Conservation (phyloP, 345 rosid species). For the Isatis tinctoria region DNA sequence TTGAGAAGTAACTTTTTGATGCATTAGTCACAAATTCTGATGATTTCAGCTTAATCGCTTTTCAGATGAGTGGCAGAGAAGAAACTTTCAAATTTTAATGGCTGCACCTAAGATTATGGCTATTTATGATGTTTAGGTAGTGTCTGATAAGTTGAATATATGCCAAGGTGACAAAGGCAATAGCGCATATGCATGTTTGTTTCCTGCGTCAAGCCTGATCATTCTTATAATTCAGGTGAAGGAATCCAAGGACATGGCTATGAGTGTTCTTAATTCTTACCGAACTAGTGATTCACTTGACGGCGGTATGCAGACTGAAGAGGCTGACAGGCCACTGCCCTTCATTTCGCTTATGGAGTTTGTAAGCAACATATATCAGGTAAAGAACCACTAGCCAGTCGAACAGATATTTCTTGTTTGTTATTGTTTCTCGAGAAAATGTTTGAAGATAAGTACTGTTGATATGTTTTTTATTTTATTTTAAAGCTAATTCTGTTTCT, state of each 20-base stretch:
- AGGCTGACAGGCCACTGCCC: conserved; percentile 44
- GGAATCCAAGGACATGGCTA: conserved; percentile 88
- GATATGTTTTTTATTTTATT: background rate
- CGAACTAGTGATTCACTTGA: conserved; percentile 50
- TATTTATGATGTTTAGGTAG: background rate
- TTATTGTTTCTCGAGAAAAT: background rate
- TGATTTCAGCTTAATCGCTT: background rate
- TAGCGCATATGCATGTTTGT: background rate
- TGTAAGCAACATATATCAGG: conserved; percentile 93
- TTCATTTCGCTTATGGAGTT: conserved; percentile 91
- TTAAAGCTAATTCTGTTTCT: background rate
- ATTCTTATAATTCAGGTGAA: conserved; percentile 53
- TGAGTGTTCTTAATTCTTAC: conserved; percentile 64
- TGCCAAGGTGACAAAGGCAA: background rate
- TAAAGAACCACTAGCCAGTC: conserved; percentile 16
- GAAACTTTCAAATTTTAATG: background rate
- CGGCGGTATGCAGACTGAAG: conserved; percentile 55
- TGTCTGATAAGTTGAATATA: background rate
- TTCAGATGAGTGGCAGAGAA: background rate
- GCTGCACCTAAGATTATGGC: background rate
- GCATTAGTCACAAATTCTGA: background rate
- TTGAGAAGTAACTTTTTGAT: background rate
- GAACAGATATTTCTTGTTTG: background rate
- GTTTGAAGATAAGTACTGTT: background rate
- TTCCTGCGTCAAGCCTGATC: background rate